phyloP scores from a whole-genome alignment of 257 asterid genomes.

The Ilex asprella region DNA sequence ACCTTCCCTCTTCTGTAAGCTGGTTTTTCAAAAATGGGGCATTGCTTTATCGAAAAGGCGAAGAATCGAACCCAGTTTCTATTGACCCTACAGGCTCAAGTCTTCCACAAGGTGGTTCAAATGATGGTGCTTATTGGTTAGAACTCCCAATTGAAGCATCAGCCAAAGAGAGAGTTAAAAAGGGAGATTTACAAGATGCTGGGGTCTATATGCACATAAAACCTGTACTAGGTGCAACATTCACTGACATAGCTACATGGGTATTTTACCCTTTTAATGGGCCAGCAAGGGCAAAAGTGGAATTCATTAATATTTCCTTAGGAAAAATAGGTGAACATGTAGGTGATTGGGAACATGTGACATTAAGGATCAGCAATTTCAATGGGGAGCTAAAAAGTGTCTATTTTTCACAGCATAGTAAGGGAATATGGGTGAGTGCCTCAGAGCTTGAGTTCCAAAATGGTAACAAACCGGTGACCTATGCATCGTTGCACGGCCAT shows the following conservation, averaged over 20 bases:
- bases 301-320: conserved; percentile 36
- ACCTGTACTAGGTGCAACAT: conserved; percentile 66
- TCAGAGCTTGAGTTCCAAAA: conserved; percentile 42
- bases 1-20: conserved; percentile 56
- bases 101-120: conserved; percentile 67
- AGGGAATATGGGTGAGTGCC: conserved; percentile 49
- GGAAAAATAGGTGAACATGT: conserved; percentile 70
- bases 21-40: conserved; percentile 84
- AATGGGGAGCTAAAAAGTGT: conserved; percentile 54
- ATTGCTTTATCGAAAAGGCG: conserved; percentile 47
- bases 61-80: conserved; percentile 41
- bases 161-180: conserved; percentile 38
- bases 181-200: conserved; percentile 43
- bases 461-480: conserved; percentile 47
- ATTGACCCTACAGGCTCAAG: conserved; percentile 50
- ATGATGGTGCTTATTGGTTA: conserved; percentile 68
- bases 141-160: conserved; percentile 53
- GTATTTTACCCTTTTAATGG: conserved; percentile 85
- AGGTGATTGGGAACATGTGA: conserved; percentile 92
- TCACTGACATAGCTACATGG: conserved; percentile 62
- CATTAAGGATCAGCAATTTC: conserved; percentile 67
- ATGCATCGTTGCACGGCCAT: conserved; percentile 75
- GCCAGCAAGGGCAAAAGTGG: conserved; percentile 57
- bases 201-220: conserved; percentile 50
- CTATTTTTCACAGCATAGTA: conserved; percentile 62